These are phyloP conservation scores for Closterium sp. DNA, from an alignment of 139 green algal genomes.

Conservation along the genomic window DNA sequence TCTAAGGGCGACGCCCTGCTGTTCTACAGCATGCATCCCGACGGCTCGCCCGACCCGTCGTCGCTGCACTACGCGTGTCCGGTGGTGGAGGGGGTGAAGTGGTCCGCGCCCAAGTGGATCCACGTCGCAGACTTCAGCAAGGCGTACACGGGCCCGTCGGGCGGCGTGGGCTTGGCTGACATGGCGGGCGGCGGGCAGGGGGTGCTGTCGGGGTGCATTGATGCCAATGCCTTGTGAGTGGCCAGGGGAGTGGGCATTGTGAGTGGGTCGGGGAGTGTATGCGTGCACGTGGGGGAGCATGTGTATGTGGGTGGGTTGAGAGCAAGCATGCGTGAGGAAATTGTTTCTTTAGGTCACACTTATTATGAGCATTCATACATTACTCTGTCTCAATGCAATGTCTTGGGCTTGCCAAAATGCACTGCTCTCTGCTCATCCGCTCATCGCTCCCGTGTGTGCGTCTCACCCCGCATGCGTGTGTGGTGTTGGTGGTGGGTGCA, in stretches of 20 bases:
- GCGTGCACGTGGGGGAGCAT: no score
- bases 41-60: conserved; percentile 35
- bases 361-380: no score
- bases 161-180: neutral
- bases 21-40: conserved; percentile 51
- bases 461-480: neutral
- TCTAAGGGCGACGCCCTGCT: conserved; percentile 54
- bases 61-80: conserved; percentile 70
- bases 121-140: conserved; percentile 48
- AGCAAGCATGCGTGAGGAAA: no score
- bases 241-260: neutral
- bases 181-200: neutral
- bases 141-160: neutral
- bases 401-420: neutral
- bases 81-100: conserved; percentile 72
- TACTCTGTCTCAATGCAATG: no score
- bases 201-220: conserved; percentile 34
- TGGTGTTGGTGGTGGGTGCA: neutral
- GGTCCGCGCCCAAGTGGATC: conserved; percentile 86
- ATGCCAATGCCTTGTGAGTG: conserved; percentile 33
- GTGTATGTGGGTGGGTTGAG: no score
- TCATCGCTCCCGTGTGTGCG: neutral
- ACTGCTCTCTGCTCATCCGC: neutral
- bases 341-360: no score
- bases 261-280: no score